Evolutionary conservation across 2,329 filamentous ascomycete species (phyloP).

Genomic region (Aspergillus tamarii): DNA sequence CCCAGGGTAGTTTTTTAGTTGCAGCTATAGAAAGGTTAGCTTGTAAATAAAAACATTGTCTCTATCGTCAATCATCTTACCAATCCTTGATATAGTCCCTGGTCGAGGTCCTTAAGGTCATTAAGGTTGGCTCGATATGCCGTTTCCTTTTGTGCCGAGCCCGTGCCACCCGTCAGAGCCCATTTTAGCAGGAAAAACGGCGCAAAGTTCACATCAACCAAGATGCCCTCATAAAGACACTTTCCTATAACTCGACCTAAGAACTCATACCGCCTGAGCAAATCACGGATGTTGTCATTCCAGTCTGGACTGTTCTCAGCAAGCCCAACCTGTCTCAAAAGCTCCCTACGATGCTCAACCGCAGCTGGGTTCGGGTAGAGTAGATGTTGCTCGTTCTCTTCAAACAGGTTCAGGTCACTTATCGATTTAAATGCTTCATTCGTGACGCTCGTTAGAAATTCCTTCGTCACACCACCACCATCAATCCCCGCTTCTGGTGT

Average conservation of each 20-base stretch:
- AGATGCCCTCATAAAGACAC: slow-evolving; percentile 94
- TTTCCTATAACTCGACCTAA: slow-evolving; percentile 91
- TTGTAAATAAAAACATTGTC: slow-evolving; percentile 6
- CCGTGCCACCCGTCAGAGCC: slow-evolving; percentile 72
- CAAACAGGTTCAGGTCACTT: slow-evolving; percentile 67
- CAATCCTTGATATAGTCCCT: slow-evolving; percentile 86
- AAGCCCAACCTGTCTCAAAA: slow-evolving; percentile 57
- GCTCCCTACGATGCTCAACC: slow-evolving; percentile 68
- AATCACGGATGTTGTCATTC: slow-evolving; percentile 59
- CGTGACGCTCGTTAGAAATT: slow-evolving; percentile 89
- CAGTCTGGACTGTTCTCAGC: slow-evolving; percentile 60
- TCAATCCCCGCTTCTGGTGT: slow-evolving; percentile 90
- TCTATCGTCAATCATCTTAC: slow-evolving; percentile 34
- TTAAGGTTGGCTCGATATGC: slow-evolving; percentile 91
- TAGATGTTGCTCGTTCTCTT: slow-evolving; percentile 81
- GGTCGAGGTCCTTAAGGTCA: slow-evolving; percentile 88
- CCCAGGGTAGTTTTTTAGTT: slow-evolving; percentile 82
- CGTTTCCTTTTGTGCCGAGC: slow-evolving; percentile 66
- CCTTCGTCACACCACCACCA: slow-evolving; percentile 94
- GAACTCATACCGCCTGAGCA: slow-evolving; percentile 83
- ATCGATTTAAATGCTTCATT: slow-evolving; percentile 75
- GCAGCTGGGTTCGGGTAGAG: slow-evolving; percentile 85
- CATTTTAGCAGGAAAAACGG: slow-evolving; percentile 97
- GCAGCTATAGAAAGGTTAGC: slow-evolving; percentile 39
- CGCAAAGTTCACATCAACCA: slow-evolving; percentile 90